phyloP scores from a whole-genome alignment of 768 basidiomycete species.

The Tephrocybe rancida region DNA sequence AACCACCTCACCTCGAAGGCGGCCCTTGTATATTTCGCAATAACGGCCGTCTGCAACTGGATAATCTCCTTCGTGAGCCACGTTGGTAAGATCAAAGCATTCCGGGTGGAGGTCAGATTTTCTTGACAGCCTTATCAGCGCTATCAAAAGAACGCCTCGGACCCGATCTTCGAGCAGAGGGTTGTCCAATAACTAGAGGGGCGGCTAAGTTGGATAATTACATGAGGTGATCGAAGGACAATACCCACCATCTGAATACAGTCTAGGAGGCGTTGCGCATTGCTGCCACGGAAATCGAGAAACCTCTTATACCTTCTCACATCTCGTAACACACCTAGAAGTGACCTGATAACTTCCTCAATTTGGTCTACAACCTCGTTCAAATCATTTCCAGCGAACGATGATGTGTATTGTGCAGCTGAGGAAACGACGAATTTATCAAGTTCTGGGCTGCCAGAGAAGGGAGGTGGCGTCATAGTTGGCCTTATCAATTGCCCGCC shows the following conservation, averaged over 20 bases:
- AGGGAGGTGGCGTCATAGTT: not conserved
- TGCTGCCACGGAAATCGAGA: not conserved
- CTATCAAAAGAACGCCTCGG: not conserved
- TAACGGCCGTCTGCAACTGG: not conserved
- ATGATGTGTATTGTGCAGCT: not conserved
- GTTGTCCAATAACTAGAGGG: not conserved
- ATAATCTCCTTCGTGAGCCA: not conserved
- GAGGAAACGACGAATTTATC: constrained; percentile 1
- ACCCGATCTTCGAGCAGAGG: not conserved
- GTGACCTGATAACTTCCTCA: not conserved
- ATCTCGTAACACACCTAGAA: not conserved
- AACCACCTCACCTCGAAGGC: not conserved
- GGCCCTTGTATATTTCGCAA: constrained; percentile 3
- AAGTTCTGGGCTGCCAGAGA: not conserved
- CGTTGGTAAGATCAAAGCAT: not conserved
- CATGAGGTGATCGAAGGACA: not conserved
- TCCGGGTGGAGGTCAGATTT: not conserved
- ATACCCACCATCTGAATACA: not conserved
- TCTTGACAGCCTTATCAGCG: not conserved
- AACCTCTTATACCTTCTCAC: not conserved
- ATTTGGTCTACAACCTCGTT: not conserved
- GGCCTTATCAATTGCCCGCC: not conserved
- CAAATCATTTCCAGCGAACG: not conserved
- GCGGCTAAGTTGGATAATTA: too few species aligned
- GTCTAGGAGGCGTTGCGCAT: constrained; percentile 2